Conservation (phyloP, 2,329 filamentous ascomycete species). For the Scedosporium minutisporum region DNA sequence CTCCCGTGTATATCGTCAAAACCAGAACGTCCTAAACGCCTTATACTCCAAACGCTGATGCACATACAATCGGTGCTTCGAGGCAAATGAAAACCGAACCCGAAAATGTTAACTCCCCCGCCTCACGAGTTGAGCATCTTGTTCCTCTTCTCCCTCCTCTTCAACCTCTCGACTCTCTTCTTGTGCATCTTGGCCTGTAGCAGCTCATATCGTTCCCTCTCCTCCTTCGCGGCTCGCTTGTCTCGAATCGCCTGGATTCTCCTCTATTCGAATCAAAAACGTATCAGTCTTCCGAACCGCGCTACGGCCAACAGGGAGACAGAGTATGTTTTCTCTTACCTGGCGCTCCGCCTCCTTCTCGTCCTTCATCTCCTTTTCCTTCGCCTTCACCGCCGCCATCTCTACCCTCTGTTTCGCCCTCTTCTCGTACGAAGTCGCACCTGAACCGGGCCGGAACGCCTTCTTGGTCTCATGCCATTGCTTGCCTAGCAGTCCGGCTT, state of each 20-base stretch:
- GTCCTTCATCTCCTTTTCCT: slow-evolving; percentile 90
- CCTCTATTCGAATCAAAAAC: slow-evolving; percentile 38
- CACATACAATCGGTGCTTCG: not conserved
- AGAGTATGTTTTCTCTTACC: slow-evolving; percentile 37
- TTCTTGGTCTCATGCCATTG: slow-evolving; percentile 83
- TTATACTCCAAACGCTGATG: no score
- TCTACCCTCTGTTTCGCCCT: slow-evolving; percentile 61
- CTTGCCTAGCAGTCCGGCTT: slow-evolving; percentile 54
- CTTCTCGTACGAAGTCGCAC: slow-evolving; percentile 70
- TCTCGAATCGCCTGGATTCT: slow-evolving; percentile 75
- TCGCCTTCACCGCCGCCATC: slow-evolving; percentile 72
- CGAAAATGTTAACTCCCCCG: not conserved
- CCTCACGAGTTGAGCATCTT: slow-evolving; percentile 62
- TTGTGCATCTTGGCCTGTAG: slow-evolving; percentile 97
- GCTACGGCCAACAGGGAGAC: not conserved
- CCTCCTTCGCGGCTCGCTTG: slow-evolving; percentile 78
- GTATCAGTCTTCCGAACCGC: not conserved
- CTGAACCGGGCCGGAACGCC: slow-evolving; percentile 73
- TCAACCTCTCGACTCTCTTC: slow-evolving; percentile 86
- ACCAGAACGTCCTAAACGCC: no score
- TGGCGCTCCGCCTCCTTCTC: slow-evolving; percentile 87
- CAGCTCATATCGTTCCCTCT: slow-evolving; percentile 85
- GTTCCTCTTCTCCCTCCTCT: slow-evolving; percentile 93
- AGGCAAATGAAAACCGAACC: not conserved
- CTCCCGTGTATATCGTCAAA: no score